Evolutionary conservation across 306 rosid species (phyloP).

Genomic region (Prunus fruticosa): DNA sequence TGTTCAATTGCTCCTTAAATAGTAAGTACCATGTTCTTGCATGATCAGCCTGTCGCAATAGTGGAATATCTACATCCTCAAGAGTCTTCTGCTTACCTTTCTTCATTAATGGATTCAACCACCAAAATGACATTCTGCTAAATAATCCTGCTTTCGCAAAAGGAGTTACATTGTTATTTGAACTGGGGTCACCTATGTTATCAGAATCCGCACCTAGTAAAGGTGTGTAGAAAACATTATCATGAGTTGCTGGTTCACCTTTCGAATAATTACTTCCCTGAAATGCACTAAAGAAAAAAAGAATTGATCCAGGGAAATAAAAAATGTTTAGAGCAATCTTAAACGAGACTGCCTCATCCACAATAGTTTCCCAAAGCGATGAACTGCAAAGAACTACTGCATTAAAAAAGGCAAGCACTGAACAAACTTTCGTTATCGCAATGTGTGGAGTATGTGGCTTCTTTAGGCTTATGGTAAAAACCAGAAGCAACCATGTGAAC

Average conservation of each 20-base stretch:
- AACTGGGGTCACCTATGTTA: background rate
- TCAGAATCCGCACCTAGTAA: conserved; percentile 4
- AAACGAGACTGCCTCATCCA: too few species aligned
- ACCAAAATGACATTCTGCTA: conserved; percentile 22
- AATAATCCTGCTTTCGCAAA: conserved; percentile 21
- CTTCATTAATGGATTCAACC: conserved; percentile 29
- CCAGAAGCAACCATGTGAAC: conserved; percentile 22
- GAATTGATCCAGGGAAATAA: conserved; percentile 22
- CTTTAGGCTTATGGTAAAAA: background rate
- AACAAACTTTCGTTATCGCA: background rate
- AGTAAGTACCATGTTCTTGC: conserved; percentile 8
- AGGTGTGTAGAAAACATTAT: background rate
- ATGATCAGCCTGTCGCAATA: conserved; percentile 7
- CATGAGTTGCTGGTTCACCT: background rate
- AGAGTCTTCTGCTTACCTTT: conserved; percentile 17
- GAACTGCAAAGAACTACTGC: too few species aligned
- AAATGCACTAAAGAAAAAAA: conserved; percentile 14
- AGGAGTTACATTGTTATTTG: conserved; percentile 16
- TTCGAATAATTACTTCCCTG: background rate
- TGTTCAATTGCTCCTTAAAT: conserved; percentile 1
- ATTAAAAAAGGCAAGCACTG: conserved; percentile 2
- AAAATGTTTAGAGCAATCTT: conserved; percentile 12
- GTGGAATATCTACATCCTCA: conserved; percentile 8
- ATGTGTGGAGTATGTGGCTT: conserved; percentile 1
- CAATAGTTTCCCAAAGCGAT: too few species aligned